phyloP scores from a whole-genome alignment of 2,329 filamentous ascomycete genomes.

The Graphiopsis chlorocephala region DNA sequence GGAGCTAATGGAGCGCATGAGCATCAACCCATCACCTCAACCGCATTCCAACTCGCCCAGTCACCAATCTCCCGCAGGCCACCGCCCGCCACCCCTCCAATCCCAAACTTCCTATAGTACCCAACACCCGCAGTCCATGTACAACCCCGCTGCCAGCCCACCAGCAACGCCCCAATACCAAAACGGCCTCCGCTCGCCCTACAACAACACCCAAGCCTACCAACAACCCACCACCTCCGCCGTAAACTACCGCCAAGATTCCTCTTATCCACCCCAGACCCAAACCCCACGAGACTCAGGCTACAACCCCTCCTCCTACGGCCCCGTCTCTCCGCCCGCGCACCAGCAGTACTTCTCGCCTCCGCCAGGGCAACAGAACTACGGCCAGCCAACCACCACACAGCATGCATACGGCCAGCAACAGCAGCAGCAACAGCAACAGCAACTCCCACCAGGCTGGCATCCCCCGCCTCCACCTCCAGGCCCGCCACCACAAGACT shows the following conservation, averaged over 20 bases:
- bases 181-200: conserved; percentile 12
- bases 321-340: conserved; percentile 52
- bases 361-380: conserved; percentile 41
- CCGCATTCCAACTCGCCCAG: conserved; percentile 41
- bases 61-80: conserved; percentile 30
- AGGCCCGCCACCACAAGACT: conserved; percentile 60
- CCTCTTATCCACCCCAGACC: conserved; percentile 13
- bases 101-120: conserved; percentile 42
- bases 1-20: conserved; percentile 92
- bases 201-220: not conserved
- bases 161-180: conserved; percentile 46
- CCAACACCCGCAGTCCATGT: conserved; percentile 41
- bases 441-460: conserved; percentile 58
- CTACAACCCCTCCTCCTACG: conserved; percentile 51
- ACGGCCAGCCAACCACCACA: conserved; percentile 50
- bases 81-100: conserved; percentile 44
- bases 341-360: conserved; percentile 56
- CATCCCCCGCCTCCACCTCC: conserved; percentile 66
- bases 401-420: conserved; percentile 58
- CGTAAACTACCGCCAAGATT: conserved; percentile 7
- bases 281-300: conserved; percentile 6
- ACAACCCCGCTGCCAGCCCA: conserved; percentile 50
- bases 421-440: conserved; percentile 50
- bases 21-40: conserved; percentile 61
- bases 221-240: conserved; percentile 12